These are phyloP conservation scores for Pythium volutum DNA, from an alignment of 352 stramenopile genomes.

Conservation along the genomic window DNA sequence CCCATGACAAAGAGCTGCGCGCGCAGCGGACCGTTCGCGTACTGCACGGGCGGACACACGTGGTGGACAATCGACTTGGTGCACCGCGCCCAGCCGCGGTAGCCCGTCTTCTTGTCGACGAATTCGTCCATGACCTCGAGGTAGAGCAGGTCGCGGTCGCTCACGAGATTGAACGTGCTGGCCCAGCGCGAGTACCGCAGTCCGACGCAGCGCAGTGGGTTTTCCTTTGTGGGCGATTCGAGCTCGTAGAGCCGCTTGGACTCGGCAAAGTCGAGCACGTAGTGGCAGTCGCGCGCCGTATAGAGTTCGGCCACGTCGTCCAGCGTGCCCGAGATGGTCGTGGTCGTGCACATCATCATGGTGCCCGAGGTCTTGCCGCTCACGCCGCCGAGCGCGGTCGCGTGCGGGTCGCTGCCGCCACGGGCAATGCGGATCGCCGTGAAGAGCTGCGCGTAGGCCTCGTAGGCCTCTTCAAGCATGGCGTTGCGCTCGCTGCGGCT, in stretches of 20 bases:
- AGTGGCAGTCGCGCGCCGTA: conserved; percentile 34
- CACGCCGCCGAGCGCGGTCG: conserved; percentile 29
- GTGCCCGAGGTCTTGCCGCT: conserved; percentile 35
- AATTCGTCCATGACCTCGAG: conserved; percentile 73
- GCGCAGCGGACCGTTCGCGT: conserved; percentile 49
- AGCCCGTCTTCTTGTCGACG: conserved; percentile 47
- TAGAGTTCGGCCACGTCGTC: conserved; percentile 66
- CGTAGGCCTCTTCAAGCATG: conserved; percentile 23
- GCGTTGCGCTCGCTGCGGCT: conserved; percentile 8
- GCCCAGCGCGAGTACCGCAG: conserved; percentile 68
- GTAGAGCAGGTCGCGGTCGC: conserved; percentile 52
- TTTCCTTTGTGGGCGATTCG: conserved; percentile 33
- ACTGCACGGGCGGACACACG: conserved; percentile 53
- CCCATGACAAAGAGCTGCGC: conserved; percentile 53
- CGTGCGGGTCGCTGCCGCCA: conserved; percentile 24
- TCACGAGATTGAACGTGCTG: conserved; percentile 42
- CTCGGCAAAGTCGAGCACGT: conserved; percentile 50
- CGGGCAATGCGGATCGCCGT: conserved; percentile 22
- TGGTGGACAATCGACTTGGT: conserved; percentile 66
- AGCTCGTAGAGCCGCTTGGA: conserved; percentile 55
- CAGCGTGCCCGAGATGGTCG: conserved; percentile 45
- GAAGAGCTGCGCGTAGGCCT: conserved; percentile 26
- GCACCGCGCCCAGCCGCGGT: conserved; percentile 61
- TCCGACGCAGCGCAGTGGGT: conserved; percentile 40
- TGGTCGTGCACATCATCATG: conserved; percentile 61